Conservation (phyloP, 73 alveolate genomes). For the Halteria grandinella region DNA sequence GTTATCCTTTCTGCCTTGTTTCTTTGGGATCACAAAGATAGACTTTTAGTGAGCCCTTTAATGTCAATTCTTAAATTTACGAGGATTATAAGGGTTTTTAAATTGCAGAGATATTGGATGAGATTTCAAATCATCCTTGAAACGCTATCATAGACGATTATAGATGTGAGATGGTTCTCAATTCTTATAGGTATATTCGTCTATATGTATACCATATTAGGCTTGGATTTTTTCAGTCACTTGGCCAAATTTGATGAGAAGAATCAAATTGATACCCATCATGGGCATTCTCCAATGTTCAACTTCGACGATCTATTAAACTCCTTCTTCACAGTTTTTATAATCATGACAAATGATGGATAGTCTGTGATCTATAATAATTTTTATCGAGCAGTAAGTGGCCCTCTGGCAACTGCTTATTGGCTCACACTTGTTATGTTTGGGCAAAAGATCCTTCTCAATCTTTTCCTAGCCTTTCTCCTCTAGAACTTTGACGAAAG, state of each 20-base stretch:
- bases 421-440: constrained; percentile 49
- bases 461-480: constrained; percentile 69
- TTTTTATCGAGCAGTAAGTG: constrained; percentile 34
- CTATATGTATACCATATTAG: constrained; percentile 54
- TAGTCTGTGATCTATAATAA: constrained; percentile 36
- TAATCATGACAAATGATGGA: constrained; percentile 48
- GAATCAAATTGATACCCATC: not conserved
- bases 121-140: constrained; percentile 20
- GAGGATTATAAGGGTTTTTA: constrained; percentile 67
- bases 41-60: constrained; percentile 52
- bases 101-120: constrained; percentile 61
- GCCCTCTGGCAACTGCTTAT: not conserved
- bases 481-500: constrained; percentile 67
- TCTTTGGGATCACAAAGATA: constrained; percentile 47
- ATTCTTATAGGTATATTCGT: constrained; percentile 38
- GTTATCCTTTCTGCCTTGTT: constrained; percentile 61
- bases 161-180: constrained; percentile 49
- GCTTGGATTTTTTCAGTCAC: constrained; percentile 50
- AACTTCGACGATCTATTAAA: constrained; percentile 54
- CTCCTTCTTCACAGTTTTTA: constrained; percentile 38
- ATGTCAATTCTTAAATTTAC: too few species aligned
- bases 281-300: constrained; percentile 39
- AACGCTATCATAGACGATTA: constrained; percentile 34
- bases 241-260: constrained; percentile 2
- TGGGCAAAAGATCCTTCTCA: constrained; percentile 55